These are phyloP conservation scores for Byssochlamys sp. DNA, from an alignment of 2,329 filamentous ascomycete genomes.

Conservation along the genomic window DNA sequence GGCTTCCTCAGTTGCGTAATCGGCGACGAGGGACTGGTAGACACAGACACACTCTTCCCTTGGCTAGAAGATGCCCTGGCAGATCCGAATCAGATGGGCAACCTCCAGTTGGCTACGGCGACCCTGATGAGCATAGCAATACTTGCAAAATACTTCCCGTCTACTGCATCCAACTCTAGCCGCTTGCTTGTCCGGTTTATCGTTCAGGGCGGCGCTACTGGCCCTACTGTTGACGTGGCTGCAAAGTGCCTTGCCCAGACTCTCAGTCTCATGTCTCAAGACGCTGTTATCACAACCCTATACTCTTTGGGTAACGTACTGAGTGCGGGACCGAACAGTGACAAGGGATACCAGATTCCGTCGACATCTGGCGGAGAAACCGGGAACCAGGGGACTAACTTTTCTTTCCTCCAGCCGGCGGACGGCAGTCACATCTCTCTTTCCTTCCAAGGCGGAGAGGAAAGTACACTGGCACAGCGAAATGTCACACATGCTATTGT, in stretches of 20 bases:
- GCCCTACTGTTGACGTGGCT: constrained; percentile 62
- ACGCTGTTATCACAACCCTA: constrained; percentile 85
- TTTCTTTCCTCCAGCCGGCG: constrained; percentile 13
- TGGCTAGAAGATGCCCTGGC: constrained; percentile 79
- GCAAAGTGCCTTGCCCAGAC: constrained; percentile 77
- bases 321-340: constrained; percentile 55
- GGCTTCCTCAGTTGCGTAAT: constrained; percentile 78
- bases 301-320: constrained; percentile 95
- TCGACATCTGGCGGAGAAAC: constrained; percentile 35
- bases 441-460: constrained; percentile 64
- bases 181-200: constrained; percentile 76
- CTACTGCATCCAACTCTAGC: constrained; percentile 65
- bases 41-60: constrained; percentile 64
- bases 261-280: constrained; percentile 72
- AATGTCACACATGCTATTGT: constrained; percentile 95
- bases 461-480: constrained; percentile 64
- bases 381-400: constrained; percentile 36
- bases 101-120: constrained; percentile 64
- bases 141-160: constrained; percentile 63
- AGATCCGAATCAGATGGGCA: constrained; percentile 72
- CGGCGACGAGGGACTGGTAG: constrained; percentile 70
- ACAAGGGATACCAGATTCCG: constrained; percentile 33
- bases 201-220: constrained; percentile 66
- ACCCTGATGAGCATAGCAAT: constrained; percentile 75
- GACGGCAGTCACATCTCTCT: constrained; percentile 56